phyloP scores from a whole-genome alignment of 139 green algal species.

The Medakamo hakoo region DNA sequence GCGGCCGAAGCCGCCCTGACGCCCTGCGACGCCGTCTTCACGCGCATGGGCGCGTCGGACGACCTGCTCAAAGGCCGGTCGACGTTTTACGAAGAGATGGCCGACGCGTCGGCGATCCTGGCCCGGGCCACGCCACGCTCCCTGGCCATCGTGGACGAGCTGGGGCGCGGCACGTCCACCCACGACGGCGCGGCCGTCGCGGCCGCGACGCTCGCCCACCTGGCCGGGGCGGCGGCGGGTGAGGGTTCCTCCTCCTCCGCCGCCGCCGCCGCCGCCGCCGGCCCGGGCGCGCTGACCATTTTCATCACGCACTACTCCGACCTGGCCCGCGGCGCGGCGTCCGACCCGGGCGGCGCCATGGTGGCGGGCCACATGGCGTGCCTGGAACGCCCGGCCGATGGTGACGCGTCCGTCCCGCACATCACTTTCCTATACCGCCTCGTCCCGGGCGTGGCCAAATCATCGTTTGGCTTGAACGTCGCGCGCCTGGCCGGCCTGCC shows the following conservation, averaged over 20 bases:
- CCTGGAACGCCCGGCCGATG: slow-evolving; percentile 11
- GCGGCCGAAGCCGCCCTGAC: slow-evolving; percentile 34
- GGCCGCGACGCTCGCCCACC: slow-evolving; percentile 11
- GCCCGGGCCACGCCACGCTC: slow-evolving; percentile 27
- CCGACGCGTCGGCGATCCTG: slow-evolving; percentile 60
- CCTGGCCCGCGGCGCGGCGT: slow-evolving; percentile 10
- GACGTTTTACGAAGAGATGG: slow-evolving; percentile 44
- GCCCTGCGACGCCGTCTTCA: slow-evolving; percentile 64
- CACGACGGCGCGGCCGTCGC: slow-evolving; percentile 43
- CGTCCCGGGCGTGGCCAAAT: slow-evolving; percentile 39
- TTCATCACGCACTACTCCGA: slow-evolving; percentile 67
- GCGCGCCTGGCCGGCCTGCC: slow-evolving; percentile 62
- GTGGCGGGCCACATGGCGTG: slow-evolving; percentile 24
- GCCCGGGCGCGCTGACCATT: slow-evolving; percentile 29
- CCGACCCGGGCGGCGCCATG: slow-evolving; percentile 8
- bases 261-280: slow-evolving; percentile 17
- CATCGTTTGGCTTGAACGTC: slow-evolving; percentile 78
- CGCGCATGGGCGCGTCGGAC: slow-evolving; percentile 82
- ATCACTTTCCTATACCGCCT: slow-evolving; percentile 84
- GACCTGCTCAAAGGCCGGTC: slow-evolving; percentile 45
- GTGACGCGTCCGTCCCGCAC: not conserved
- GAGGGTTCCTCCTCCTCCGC: not conserved
- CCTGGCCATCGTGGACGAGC: slow-evolving; percentile 57
- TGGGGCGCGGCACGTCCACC: slow-evolving; percentile 39
- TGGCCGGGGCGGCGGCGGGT: slow-evolving; percentile 3